Evolutionary conservation across 345 rosid genomes (phyloP).

Genomic region (Linum lewisii): DNA sequence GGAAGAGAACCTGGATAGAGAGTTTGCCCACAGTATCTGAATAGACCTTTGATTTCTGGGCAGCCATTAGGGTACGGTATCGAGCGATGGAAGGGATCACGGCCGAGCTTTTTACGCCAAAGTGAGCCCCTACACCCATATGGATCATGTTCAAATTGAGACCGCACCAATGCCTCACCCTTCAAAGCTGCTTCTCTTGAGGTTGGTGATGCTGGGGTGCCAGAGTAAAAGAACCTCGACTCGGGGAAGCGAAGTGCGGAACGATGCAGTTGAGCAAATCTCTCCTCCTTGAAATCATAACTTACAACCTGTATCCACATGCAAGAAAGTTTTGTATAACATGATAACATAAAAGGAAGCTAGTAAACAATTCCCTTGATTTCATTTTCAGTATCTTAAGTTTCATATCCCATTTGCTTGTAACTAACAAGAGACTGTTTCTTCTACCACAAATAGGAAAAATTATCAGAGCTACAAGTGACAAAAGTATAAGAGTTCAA

Average conservation of each 20-base stretch:
- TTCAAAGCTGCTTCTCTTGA: slow-evolving; percentile 65
- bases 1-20: slow-evolving; percentile 79
- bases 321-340: neutral
- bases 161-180: slow-evolving; percentile 73
- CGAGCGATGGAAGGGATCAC: slow-evolving; percentile 88
- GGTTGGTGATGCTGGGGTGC: slow-evolving; percentile 55
- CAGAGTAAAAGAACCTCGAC: slow-evolving; percentile 57
- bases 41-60: slow-evolving; percentile 71
- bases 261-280: slow-evolving; percentile 75
- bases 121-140: slow-evolving; percentile 77
- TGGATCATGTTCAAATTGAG: slow-evolving; percentile 82
- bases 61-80: slow-evolving; percentile 90
- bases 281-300: slow-evolving; percentile 81
- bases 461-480: neutral
- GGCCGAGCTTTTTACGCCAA: slow-evolving; percentile 69
- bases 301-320: slow-evolving; percentile 60
- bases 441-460: neutral
- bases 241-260: slow-evolving; percentile 75
- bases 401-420: neutral
- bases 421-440: too few relatives aligned
- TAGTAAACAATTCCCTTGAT: too few relatives aligned
- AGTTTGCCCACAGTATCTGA: slow-evolving; percentile 64
- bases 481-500: slow-evolving; percentile 2
- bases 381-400: too few relatives aligned
- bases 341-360: too few relatives aligned